Percentiles rank a stretch among this genome's conserved stretches.
Evolutionary conservation across 1,139 yeast species (phyloP).

Genomic region (Hyphopichia fennica): DNA sequence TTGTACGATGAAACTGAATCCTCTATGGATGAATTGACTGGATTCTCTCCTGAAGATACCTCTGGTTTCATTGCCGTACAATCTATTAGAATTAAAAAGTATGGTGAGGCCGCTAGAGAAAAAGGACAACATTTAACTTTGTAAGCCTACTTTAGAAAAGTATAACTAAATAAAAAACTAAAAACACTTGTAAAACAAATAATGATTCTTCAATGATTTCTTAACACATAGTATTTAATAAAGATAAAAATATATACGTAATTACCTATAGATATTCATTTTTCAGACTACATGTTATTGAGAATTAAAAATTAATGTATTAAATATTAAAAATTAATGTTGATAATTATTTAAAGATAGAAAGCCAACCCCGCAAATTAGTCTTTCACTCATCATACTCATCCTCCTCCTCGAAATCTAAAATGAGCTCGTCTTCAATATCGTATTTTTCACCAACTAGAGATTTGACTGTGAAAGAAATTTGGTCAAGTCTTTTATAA

Average conservation of each 20-base stretch:
- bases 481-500: conserved; percentile 32
- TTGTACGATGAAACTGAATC: conserved; percentile 97
- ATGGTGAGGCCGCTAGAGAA: conserved; percentile 92
- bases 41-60: conserved; percentile 96
- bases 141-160: too few relatives aligned
- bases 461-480: conserved; percentile 29
- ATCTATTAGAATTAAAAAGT: conserved; percentile 96
- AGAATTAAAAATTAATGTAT: too few relatives aligned
- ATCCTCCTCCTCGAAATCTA: neutral
- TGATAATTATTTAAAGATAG: too few relatives aligned
- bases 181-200: too few relatives aligned
- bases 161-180: neutral
- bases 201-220: too few relatives aligned
- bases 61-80: conserved; percentile 97
- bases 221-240: too few relatives aligned
- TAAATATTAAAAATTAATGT: too few relatives aligned
- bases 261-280: too few relatives aligned
- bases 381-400: too few relatives aligned
- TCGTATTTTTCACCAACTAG: conserved; percentile 41
- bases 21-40: conserved; percentile 98
- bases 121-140: conserved; percentile 55
- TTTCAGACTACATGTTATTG: too few relatives aligned
- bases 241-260: too few relatives aligned
- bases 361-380: too few relatives aligned
- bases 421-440: neutral